These are phyloP conservation scores for Clarireedia paspali DNA, from an alignment of 2,329 filamentous ascomycete species.

Conservation along the genomic window DNA sequence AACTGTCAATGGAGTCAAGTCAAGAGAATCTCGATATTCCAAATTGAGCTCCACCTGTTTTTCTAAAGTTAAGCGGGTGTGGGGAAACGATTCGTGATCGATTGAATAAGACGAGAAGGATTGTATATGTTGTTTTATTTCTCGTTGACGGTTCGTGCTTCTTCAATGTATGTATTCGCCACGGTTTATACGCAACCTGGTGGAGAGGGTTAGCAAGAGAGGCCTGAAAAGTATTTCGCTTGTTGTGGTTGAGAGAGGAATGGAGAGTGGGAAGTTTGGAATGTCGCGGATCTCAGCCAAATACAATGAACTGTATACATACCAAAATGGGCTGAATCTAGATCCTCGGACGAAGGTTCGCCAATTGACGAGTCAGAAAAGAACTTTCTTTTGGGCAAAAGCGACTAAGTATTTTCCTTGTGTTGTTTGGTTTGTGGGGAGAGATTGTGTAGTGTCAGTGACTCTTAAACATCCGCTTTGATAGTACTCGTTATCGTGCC, in stretches of 20 bases:
- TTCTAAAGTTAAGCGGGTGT: not conserved
- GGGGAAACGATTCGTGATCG: not conserved
- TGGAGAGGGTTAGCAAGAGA: conserved; percentile 9
- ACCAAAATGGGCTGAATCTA: conserved; percentile 6
- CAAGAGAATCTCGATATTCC: not conserved
- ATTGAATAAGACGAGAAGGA: not conserved
- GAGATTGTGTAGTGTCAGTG: not conserved
- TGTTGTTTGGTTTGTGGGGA: not conserved
- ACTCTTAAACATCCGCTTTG: not conserved
- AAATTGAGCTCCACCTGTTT: not conserved
- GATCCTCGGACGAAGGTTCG: conserved; percentile 2
- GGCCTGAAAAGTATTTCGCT: not conserved
- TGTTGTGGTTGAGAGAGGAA: conserved; percentile 4
- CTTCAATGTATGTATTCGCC: not conserved
- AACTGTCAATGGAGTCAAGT: not conserved
- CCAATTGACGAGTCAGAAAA: not conserved
- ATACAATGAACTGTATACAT: not conserved
- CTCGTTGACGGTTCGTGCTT: not conserved
- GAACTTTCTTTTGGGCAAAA: not conserved
- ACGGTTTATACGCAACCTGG: not conserved
- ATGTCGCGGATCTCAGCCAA: not conserved
- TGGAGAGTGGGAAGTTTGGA: conserved; percentile 5
- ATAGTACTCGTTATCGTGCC: not conserved
- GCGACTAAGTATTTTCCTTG: not conserved
- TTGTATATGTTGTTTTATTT: not conserved